Conservation (phyloP, 208 protist genomes). For the Novymonas esmeraldas region DNA sequence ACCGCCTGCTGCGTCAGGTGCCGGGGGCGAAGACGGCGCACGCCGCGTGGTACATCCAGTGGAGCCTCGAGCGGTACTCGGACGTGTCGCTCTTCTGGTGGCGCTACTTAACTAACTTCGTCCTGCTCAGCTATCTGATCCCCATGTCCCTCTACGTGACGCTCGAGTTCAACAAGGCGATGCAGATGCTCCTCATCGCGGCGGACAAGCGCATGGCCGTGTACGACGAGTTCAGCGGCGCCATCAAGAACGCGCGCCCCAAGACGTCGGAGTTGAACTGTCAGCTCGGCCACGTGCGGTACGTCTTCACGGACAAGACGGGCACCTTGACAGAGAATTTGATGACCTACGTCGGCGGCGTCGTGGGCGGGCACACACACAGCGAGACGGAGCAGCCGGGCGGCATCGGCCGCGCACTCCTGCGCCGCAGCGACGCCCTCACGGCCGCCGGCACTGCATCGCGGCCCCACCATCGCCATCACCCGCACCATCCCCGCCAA, state of each 20-base stretch:
- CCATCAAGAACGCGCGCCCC: constrained; percentile 53
- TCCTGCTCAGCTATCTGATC: constrained; percentile 86
- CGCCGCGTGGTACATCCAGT: constrained; percentile 78
- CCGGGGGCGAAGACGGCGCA: constrained; percentile 29
- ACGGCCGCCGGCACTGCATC: not conserved
- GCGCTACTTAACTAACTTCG: constrained; percentile 86
- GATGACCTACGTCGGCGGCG: constrained; percentile 85
- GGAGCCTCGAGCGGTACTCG: constrained; percentile 46
- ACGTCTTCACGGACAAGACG: constrained; percentile 94
- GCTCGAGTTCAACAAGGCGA: constrained; percentile 85
- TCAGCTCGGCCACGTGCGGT: constrained; percentile 79
- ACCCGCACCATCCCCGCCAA: not conserved
- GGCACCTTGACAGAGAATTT: constrained; percentile 91
- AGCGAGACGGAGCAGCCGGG: constrained; percentile 64
- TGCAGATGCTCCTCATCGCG: constrained; percentile 83
- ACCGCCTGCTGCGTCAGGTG: constrained; percentile 26
- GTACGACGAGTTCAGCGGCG: constrained; percentile 64
- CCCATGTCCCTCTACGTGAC: constrained; percentile 91
- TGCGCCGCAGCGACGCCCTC: constrained; percentile 9
- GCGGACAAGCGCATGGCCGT: constrained; percentile 77
- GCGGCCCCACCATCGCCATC: not conserved
- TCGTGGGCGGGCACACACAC: constrained; percentile 46
- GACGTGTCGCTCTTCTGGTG: constrained; percentile 56
- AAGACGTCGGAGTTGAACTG: constrained; percentile 90
- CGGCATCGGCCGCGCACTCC: constrained; percentile 54